Evolutionary conservation across 345 rosid species (phyloP), one percentile per base, ranked within the genome.

Genomic region (Cochlearia excelsa): DNA sequence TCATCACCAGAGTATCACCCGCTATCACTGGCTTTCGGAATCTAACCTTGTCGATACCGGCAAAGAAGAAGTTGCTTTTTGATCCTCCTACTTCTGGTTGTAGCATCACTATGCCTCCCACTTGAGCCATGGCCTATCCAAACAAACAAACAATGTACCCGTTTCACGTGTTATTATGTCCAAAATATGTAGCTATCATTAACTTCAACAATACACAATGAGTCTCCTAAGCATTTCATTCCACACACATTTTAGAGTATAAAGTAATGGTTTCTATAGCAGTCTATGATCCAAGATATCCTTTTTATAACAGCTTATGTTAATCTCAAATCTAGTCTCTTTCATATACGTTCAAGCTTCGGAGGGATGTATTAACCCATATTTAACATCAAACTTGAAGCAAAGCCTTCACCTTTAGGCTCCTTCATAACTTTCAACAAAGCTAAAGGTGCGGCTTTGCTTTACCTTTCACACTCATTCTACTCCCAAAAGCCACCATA

Each of bases 1-100:
- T 87, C 97, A 90, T 90, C n/a, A 90, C 95, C 46, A 87, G 74
- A 28, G 97, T 90, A 74, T 94, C 99, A 45, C 97, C 96, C 0
- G 99, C 97, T 52, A 94, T 78, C 41, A 94, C 99, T 5, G 99
- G 99, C 77, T 85, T 90, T 38, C 99, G 61, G 79, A 94, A 94
- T 69, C 99, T 80, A 8, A 90, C 96, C 73, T 84, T 87, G 76
- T 94, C 99, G 6, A 87, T 78, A 37, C 96, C 97, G 26, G 96
- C 95, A 70, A 93, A 89, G 80, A 87, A 85, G 83, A 94, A 90
- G 71, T 79, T 84, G 11, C 77, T 80, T 42, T 74, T 79, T 39
- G 95, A 87, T 33, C 96, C 96, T 8, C 95, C 93, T 1, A 81
- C 93, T 71, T 90, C 95, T 10, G 96, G 96, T 73, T 90, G 86